Base-by-base conservation (phyloP, 2,329 filamentous ascomycete species). In the Aureobasidium sp. region DNA sequence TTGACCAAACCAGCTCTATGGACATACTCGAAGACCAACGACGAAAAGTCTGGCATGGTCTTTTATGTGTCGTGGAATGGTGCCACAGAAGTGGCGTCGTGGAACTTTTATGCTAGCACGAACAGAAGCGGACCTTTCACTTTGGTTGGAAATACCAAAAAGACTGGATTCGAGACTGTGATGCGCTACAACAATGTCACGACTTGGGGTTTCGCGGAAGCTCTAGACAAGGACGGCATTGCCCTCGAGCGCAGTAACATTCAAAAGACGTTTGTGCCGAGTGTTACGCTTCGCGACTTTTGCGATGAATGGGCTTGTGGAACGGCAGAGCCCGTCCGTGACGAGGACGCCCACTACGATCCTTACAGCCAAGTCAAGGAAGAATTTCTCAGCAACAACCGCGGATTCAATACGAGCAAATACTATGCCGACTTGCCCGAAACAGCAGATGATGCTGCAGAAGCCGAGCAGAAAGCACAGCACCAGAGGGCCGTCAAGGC, bases 31-130 rank as follows among this genome's bases (percentile, higher is more conserved):
- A 62, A 70, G 8, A 63, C 62, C 16, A 65, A 66, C 3, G 56
- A 62, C 6, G 60, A 61, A 1, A 42, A 52, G 16, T 57, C 58
- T 58, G 19, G 65, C 62, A 69, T 64, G 56, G 65, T 68, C 7
- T 63, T 73, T n/a, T 82, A 77, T 62, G 77, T 79, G 2, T 79
- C 74, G 4, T 77, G 74, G 74, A 77, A 77, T 56, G 74, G 74
- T 11, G 74, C 73, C 0, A 77, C 74, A 1, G 74, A 76, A 44
- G 66, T 76, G n/a, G 56, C 56, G 17, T 64, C 61, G 4, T 77
- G 79, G 80, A 68, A 71, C 22, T 79, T 80, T 59, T 78, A 73
- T 60, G 70, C 69, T 3, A 60, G 66, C 2, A 61, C 66, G 2
- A 66, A 64, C 16, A 59, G 64, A 0, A 59, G 61, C 14, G 69